Percentiles rank a stretch among this genome's conserved stretches.
Conservation (phyloP, 2,329 filamentous ascomycete genomes). For the Aspergillus hortae region DNA sequence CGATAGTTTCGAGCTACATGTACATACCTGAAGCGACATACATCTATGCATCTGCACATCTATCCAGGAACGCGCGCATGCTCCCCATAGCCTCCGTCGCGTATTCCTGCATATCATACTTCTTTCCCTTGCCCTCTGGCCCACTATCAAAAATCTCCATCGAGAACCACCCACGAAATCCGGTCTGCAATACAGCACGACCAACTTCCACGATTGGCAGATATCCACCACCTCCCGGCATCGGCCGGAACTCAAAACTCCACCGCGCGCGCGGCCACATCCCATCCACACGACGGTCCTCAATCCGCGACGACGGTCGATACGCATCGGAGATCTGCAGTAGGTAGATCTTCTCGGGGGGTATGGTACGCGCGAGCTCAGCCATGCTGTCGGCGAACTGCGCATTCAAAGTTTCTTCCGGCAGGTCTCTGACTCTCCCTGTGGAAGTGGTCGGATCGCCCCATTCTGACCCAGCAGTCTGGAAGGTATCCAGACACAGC, state of each 20-base stretch:
- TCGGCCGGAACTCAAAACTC: conserved; percentile 67
- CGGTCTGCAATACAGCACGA: conserved; percentile 63
- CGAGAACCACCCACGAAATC: conserved; percentile 64
- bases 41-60: conserved; percentile 21
- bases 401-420: conserved; percentile 45
- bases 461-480: conserved; percentile 69
- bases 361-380: conserved; percentile 56
- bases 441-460: conserved; percentile 65
- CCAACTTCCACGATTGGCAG: conserved; percentile 64
- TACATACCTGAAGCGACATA: background rate
- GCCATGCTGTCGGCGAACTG: conserved; percentile 54
- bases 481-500: conserved; percentile 74
- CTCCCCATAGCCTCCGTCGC: conserved; percentile 51
- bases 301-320: conserved; percentile 55
- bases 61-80: conserved; percentile 44
- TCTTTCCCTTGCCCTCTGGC: conserved; percentile 50
- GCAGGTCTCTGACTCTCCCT: conserved; percentile 53
- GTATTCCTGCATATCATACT: conserved; percentile 49
- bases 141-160: conserved; percentile 68
- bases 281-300: conserved; percentile 50
- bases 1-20: conserved; percentile 2
- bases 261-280: conserved; percentile 61
- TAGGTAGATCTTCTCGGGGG: conserved; percentile 68
- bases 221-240: conserved; percentile 69
- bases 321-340: conserved; percentile 75